Evolutionary conservation across 192 early-diverging fungal genomes (phyloP).

Genomic region (Lunasporangiospora selenospora): DNA sequence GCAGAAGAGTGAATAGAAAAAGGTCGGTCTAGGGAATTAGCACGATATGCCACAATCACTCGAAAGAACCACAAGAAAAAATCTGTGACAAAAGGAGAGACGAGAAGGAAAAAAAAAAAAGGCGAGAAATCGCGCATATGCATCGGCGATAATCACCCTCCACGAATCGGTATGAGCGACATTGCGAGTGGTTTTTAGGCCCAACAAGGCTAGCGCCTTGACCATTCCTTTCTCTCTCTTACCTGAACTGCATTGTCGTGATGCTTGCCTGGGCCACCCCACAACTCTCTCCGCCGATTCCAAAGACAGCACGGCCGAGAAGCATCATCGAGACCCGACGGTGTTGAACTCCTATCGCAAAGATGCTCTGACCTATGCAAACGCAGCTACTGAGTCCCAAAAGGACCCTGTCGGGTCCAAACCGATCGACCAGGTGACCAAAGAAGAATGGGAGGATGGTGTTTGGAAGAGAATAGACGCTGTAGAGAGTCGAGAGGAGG

Average conservation of each 20-base stretch:
- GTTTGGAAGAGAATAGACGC: conserved; percentile 52
- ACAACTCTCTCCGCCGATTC: conserved; percentile 66
- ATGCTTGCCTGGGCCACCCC: conserved; percentile 66
- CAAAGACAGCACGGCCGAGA: conserved; percentile 66
- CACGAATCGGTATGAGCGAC: no score
- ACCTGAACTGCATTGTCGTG: conserved; percentile 63
- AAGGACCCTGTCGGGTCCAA: conserved; percentile 58
- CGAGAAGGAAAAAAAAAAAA: no score
- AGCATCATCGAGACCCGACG: conserved; percentile 59
- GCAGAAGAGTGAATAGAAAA: neutral
- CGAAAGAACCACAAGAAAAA: no score
- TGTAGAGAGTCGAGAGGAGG: conserved; percentile 53
- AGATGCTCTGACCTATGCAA: conserved; percentile 68
- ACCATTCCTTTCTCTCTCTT: no score
- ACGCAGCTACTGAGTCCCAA: conserved; percentile 55
- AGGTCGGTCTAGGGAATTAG: no score
- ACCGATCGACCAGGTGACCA: conserved; percentile 60
- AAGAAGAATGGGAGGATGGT: conserved; percentile 47
- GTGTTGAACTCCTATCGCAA: conserved; percentile 59
- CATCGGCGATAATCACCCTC: no score
- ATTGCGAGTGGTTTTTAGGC: no score
- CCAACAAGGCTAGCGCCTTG: no score
- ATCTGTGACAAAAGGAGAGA: no score
- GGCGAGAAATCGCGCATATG: no score
- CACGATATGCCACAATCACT: no score